Evolutionary conservation across 192 early-diverging fungal genomes (phyloP).

Genomic region (Geranomyces variabilis): DNA sequence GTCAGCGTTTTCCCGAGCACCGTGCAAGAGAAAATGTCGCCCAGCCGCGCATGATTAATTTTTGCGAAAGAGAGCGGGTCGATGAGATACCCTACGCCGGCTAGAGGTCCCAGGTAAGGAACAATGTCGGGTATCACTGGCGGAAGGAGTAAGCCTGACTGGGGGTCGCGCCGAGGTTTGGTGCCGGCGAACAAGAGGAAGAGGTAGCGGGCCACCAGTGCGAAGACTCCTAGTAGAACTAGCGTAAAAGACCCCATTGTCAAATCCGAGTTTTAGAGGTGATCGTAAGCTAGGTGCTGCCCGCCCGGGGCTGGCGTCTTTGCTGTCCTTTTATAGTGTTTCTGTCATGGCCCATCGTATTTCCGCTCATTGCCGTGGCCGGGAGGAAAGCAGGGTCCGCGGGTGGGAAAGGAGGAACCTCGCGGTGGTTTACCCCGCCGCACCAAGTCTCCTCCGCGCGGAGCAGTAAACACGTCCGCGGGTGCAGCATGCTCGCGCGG

Average conservation of each 20-base stretch:
- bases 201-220: neutral
- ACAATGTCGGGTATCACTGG: slow-evolving; percentile 1
- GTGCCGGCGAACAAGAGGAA: neutral
- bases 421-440: no score
- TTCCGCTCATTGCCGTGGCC: no score
- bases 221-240: neutral
- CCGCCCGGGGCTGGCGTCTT: neutral
- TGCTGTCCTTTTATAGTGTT: no score
- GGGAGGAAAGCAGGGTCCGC: no score
- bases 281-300: neutral
- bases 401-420: no score
- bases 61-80: neutral
- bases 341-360: no score
- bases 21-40: slow-evolving; percentile 1
- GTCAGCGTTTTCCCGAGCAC: slow-evolving; percentile 14
- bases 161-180: neutral
- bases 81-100: neutral
- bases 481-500: no score
- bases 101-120: neutral
- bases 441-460: no score
- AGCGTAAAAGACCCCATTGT: neutral
- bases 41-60: neutral
- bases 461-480: no score
- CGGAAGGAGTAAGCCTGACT: neutral
- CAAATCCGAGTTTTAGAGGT: neutral